Percentiles rank a stretch among this genome's conserved stretches.
phyloP scores from a whole-genome alignment of 2,329 filamentous ascomycete species.

The Beauveria caledonica region DNA sequence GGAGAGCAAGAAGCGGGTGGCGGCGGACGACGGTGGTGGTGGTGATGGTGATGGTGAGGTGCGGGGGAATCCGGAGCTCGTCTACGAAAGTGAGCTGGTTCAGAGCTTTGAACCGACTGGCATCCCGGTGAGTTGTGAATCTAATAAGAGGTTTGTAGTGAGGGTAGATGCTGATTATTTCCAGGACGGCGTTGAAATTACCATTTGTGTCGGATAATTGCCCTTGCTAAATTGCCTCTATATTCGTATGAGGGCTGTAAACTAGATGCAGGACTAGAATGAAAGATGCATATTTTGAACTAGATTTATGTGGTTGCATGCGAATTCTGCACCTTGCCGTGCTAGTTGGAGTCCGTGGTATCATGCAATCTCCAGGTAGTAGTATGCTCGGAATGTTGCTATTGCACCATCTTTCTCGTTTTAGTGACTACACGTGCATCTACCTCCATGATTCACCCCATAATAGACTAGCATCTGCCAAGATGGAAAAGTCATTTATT shows the following conservation, averaged over 20 bases:
- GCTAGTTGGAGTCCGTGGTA: too few species aligned
- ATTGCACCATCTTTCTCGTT: too few species aligned
- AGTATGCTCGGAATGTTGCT: too few species aligned
- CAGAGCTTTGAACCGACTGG: conserved; percentile 63
- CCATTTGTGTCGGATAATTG: conserved; percentile 40
- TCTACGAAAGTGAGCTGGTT: conserved; percentile 56
- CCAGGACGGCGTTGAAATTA: conserved; percentile 61
- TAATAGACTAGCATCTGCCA: not conserved
- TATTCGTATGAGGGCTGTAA: not conserved
- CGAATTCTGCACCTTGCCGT: too few species aligned
- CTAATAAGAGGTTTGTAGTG: too few species aligned
- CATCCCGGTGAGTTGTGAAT: conserved; percentile 43
- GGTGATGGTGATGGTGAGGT: conserved; percentile 18
- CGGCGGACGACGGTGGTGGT: conserved; percentile 23
- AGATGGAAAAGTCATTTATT: not conserved
- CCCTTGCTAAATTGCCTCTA: too few species aligned
- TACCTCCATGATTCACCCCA: not conserved
- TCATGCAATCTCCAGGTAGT: too few species aligned
- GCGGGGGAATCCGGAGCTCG: conserved; percentile 53
- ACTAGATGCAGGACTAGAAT: not conserved
- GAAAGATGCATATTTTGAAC: too few species aligned
- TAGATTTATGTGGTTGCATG: too few species aligned
- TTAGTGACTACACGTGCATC: not conserved
- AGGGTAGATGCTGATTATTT: not conserved
- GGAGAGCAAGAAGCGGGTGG: conserved; percentile 42